Evolutionary conservation across 75 land plant genomes (phyloP).

Genomic region (Picea glauca): DNA sequence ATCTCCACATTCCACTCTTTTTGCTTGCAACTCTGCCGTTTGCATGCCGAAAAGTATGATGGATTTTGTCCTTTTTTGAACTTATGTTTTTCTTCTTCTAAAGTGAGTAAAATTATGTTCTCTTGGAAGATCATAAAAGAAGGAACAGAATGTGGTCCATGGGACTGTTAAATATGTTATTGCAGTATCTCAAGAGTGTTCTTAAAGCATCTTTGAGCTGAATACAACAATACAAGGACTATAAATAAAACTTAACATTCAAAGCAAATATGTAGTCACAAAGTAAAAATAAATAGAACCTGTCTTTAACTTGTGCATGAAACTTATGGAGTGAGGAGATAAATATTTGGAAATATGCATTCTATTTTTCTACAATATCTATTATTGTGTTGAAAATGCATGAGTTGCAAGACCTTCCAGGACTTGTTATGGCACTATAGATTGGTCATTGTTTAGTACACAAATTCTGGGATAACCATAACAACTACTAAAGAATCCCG

Average conservation of each 20-base stretch:
- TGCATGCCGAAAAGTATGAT: conserved; percentile 91
- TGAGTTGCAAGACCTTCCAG: no score
- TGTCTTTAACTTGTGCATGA: no score
- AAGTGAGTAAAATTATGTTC: neutral
- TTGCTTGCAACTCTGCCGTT: conserved; percentile 87
- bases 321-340: no score
- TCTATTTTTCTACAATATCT: neutral
- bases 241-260: neutral
- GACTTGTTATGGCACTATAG: no score
- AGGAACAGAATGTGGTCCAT: neutral
- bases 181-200: neutral
- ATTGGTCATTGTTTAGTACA: no score
- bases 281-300: no score
- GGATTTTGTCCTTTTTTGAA: neutral
- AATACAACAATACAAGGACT: neutral
- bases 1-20: conserved; percentile 96
- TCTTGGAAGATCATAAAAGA: neutral
- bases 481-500: no score
- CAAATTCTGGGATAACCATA: no score
- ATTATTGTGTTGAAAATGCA: no score
- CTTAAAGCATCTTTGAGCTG: neutral
- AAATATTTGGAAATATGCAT: neutral
- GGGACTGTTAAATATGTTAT: neutral
- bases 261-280: neutral
- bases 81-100: neutral